A percentile compares a stretch with the other conserved stretches of the same genome.
Evolutionary conservation across 441 rosid genomes (phyloP).

Genomic region (Pelargonium hybrid): DNA sequence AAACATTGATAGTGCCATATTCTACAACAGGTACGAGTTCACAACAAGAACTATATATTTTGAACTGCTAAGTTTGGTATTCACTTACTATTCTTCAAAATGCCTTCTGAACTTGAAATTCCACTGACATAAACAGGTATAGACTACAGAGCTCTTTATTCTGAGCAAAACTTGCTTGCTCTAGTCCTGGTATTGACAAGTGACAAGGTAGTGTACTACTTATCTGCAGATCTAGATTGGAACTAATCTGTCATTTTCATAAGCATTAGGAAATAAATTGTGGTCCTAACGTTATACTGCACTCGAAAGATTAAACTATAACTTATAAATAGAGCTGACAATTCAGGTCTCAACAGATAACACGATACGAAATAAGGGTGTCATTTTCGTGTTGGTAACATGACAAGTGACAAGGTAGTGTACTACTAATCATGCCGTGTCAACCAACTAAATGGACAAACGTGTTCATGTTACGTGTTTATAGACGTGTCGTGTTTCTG

Average conservation of each 20-base stretch:
- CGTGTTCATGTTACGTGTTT: too few species aligned
- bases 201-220: background rate
- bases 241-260: background rate
- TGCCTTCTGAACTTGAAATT: background rate
- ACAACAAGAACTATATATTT: background rate
- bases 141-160: background rate
- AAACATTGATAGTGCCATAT: background rate
- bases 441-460: too few species aligned
- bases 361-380: too few species aligned
- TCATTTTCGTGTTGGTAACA: too few species aligned
- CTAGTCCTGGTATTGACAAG: conserved; percentile 1
- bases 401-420: too few species aligned
- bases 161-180: conserved; percentile 1
- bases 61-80: conserved; percentile 1
- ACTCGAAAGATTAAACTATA: background rate
- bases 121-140: background rate
- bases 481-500: too few species aligned
- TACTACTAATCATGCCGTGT: too few species aligned
- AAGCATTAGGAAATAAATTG: background rate
- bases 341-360: too few species aligned
- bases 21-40: background rate
- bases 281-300: background rate
- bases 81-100: conserved; percentile 1
- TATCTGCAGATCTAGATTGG: background rate
- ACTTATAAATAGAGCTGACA: background rate